Conservation (phyloP, 192 early-diverging fungal genomes). For the Coemansia interrupta region DNA sequence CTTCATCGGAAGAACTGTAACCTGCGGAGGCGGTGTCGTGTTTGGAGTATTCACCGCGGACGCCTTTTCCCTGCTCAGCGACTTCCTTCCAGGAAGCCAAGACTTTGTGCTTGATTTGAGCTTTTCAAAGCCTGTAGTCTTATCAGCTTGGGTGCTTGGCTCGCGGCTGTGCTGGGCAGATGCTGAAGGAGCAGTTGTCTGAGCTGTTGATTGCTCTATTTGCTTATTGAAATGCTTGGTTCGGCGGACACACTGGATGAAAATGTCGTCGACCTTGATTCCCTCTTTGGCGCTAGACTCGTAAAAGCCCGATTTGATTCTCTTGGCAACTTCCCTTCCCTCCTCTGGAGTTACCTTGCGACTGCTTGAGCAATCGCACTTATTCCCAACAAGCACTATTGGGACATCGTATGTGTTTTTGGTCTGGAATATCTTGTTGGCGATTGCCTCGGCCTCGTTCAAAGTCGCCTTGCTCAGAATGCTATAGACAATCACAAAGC, state of each 20-base stretch:
- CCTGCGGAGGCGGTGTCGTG: conserved; percentile 6
- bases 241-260: conserved; percentile 85
- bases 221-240: conserved; percentile 55
- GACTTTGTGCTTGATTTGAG: conserved; percentile 23
- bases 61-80: conserved; percentile 12
- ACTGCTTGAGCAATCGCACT: conserved; percentile 75
- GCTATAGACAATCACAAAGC: conserved; percentile 81
- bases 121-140: conserved; percentile 4
- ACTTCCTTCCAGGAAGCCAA: conserved; percentile 30
- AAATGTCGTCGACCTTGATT: conserved; percentile 89
- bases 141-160: conserved; percentile 9
- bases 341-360: conserved; percentile 64
- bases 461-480: conserved; percentile 55
- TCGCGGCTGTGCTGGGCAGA: conserved; percentile 2
- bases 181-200: neutral
- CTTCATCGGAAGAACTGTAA: conserved; percentile 5
- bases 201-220: neutral
- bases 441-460: conserved; percentile 69
- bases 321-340: conserved; percentile 62
- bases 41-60: conserved; percentile 4
- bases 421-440: conserved; percentile 72
- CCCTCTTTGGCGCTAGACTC: conserved; percentile 85
- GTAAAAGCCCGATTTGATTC: conserved; percentile 70
- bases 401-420: conserved; percentile 77
- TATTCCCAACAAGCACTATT: conserved; percentile 83